Evolutionary conservation across 1,284 basidiomycete genomes (phyloP).

Genomic region (Prillingera fragicola): DNA sequence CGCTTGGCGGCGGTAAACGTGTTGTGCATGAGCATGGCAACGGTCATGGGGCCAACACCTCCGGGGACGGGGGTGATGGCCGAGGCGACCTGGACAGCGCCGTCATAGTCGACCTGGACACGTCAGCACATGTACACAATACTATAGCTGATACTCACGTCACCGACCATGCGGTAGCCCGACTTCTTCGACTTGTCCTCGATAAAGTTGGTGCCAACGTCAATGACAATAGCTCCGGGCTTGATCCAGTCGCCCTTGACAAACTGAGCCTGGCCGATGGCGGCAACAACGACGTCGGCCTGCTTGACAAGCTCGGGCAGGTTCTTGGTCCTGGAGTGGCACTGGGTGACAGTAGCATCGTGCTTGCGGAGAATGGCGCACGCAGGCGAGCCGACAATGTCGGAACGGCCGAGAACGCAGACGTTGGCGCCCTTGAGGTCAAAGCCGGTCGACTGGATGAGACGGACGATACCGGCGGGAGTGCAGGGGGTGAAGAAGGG

Average conservation of each 20-base stretch:
- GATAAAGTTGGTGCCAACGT: slow-evolving; percentile 97
- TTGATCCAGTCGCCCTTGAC: slow-evolving; percentile 95
- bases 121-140: no score
- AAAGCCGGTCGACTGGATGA: slow-evolving; percentile 79
- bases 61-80: slow-evolving; percentile 96
- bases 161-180: slow-evolving; percentile 92
- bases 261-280: slow-evolving; percentile 85
- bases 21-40: slow-evolving; percentile 97
- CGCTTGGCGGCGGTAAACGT: slow-evolving; percentile 80
- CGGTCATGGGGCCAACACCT: slow-evolving; percentile 99
- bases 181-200: slow-evolving; percentile 88
- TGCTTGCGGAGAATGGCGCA: slow-evolving; percentile 80
- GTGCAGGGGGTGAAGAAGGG: slow-evolving; percentile 95
- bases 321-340: slow-evolving; percentile 84
- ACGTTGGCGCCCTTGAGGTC: slow-evolving; percentile 70
- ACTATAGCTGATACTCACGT: no score
- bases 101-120: slow-evolving; percentile 78
- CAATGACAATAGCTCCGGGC: slow-evolving; percentile 85
- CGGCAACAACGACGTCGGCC: slow-evolving; percentile 89
- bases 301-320: slow-evolving; percentile 71
- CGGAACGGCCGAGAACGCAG: slow-evolving; percentile 92
- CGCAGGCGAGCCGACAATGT: slow-evolving; percentile 97
- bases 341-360: slow-evolving; percentile 96
- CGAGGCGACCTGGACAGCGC: slow-evolving; percentile 70
- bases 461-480: slow-evolving; percentile 83